Evolutionary conservation across 2,329 filamentous ascomycete species (phyloP).

Genomic region (Claviceps cyperi): DNA sequence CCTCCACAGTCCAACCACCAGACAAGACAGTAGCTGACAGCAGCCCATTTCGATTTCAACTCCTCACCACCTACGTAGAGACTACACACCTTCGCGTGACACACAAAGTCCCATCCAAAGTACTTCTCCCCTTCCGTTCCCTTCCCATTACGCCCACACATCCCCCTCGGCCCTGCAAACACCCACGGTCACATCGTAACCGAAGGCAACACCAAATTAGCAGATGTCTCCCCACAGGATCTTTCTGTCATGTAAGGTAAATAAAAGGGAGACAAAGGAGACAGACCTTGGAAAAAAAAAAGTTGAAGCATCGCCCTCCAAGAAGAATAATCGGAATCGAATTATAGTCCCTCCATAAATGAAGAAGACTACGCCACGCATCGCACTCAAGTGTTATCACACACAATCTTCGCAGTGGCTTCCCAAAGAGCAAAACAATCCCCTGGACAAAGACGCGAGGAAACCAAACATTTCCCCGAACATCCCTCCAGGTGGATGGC

Average conservation of each 20-base stretch:
- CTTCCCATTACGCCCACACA: background rate
- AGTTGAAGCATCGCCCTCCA: slow-evolving; percentile 11
- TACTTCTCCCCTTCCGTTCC: background rate
- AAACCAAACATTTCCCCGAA: background rate
- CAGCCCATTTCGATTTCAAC: too few relatives aligned
- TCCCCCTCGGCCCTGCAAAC: background rate
- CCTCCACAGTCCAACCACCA: too few relatives aligned
- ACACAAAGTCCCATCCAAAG: background rate
- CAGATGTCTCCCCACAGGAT: background rate
- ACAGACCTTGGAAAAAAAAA: slow-evolving; percentile 9
- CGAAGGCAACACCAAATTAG: slow-evolving; percentile 5
- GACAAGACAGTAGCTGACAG: too few relatives aligned
- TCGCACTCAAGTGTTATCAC: slow-evolving; percentile 12
- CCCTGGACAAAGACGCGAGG: background rate
- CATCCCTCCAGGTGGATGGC: background rate
- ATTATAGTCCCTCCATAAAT: slow-evolving; percentile 7
- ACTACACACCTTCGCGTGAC: background rate
- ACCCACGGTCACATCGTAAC: background rate
- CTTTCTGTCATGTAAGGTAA: background rate
- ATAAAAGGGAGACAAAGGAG: background rate
- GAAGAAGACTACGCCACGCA: slow-evolving; percentile 10
- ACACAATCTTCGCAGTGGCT: slow-evolving; percentile 14
- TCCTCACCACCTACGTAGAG: too few relatives aligned
- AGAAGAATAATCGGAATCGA: slow-evolving; percentile 14
- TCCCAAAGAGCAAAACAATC: slow-evolving; percentile 8